Conservation (phyloP, 331 rosid genomes). For the Ulmus americana region DNA sequence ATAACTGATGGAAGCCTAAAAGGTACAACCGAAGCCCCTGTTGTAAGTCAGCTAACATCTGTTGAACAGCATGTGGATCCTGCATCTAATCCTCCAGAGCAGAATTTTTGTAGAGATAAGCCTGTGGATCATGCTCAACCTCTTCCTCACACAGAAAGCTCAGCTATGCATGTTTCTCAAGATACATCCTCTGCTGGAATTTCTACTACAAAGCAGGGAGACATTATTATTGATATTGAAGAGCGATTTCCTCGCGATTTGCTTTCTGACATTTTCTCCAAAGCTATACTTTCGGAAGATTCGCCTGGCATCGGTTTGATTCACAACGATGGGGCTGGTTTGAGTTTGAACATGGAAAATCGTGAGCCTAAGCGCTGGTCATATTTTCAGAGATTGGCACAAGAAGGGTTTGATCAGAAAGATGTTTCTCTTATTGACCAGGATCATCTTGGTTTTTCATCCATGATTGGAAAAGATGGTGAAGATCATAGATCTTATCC, state of each 20-base stretch:
- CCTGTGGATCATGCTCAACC: constrained; percentile 29
- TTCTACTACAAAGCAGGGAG: constrained; percentile 52
- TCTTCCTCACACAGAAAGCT: constrained; percentile 34
- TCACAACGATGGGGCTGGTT: constrained; percentile 56
- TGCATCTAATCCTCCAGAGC: constrained; percentile 46
- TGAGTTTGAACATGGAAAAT: constrained; percentile 78
- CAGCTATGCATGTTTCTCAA: constrained; percentile 33
- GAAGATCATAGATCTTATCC: constrained; percentile 31
- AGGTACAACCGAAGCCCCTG: constrained; percentile 27
- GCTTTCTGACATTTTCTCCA: constrained; percentile 76
- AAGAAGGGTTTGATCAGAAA: constrained; percentile 53
- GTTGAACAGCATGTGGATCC: constrained; percentile 42
- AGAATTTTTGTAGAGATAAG: constrained; percentile 39
- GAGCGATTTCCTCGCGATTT: constrained; percentile 87
- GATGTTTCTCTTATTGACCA: constrained; percentile 73
- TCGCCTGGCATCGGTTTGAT: constrained; percentile 39
- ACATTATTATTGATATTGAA: constrained; percentile 72
- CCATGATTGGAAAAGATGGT: constrained; percentile 35
- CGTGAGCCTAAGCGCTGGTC: constrained; percentile 79
- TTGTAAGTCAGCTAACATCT: constrained; percentile 34
- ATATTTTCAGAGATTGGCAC: constrained; percentile 72
- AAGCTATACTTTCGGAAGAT: constrained; percentile 64
- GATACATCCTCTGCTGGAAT: constrained; percentile 29
- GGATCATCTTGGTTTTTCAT: constrained; percentile 63
- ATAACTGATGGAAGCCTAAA: constrained; percentile 30